phyloP scores from a whole-genome alignment of 345 rosid species.

The Eucalyptus virginea region DNA sequence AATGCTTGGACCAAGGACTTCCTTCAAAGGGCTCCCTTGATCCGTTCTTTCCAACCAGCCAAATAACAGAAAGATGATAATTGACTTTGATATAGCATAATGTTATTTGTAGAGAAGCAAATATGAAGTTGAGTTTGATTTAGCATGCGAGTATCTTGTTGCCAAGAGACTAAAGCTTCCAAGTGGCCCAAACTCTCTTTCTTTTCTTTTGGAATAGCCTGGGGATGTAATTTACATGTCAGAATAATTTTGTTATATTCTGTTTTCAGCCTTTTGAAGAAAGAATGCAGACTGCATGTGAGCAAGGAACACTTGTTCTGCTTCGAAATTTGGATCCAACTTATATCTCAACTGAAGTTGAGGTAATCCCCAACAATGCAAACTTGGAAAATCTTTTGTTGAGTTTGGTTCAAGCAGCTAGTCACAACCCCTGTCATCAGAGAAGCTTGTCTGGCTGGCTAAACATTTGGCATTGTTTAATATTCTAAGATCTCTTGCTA shows the following conservation, averaged over 20 bases:
- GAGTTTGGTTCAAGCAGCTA: neutral
- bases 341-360: slow-evolving; percentile 51
- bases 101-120: neutral
- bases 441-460: neutral
- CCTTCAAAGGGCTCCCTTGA: neutral
- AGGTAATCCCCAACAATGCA: slow-evolving; percentile 26
- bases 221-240: neutral
- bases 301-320: slow-evolving; percentile 44
- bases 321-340: slow-evolving; percentile 72
- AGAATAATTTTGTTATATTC: neutral
- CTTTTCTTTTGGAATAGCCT: neutral
- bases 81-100: neutral
- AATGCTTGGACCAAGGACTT: neutral
- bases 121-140: neutral
- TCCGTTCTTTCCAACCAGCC: neutral
- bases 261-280: slow-evolving; percentile 68
- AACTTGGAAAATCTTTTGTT: neutral
- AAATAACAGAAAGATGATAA: neutral
- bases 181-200: neutral
- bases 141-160: neutral
- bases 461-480: neutral
- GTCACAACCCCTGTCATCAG: neutral
- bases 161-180: neutral
- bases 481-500: neutral
- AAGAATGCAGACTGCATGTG: slow-evolving; percentile 37